Base-by-base conservation (phyloP, 441 rosid genomes). In the Erysimum cheiri region DNA sequence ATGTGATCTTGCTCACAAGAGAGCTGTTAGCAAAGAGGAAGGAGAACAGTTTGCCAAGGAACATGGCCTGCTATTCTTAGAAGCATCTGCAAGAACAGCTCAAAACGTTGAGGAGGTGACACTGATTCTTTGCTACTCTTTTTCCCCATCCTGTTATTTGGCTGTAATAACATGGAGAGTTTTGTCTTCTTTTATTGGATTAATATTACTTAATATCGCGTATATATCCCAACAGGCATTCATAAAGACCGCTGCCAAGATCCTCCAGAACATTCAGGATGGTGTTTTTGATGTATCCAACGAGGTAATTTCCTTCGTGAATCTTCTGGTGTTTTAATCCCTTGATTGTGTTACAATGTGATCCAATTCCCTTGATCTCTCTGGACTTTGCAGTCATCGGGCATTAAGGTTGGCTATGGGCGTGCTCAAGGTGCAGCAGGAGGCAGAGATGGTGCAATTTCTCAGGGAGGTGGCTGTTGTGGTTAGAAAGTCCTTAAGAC, bases 341-440 rank as follows among this genome's bases (percentile, higher is more conserved):
- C 35, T 19, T 33, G 56, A 56, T 32, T 44, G 28, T 47, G 49
- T 11, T 12, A 17, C 43, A 49, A 3, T 41, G 15, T 66, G 46
- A 59, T 39, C 24, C 4, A 33, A 2, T 48, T 11, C 39, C 13
- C 54, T 54, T 58, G 8, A 53, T 50, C 14, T 56, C 17, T 55
- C 4, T 61, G 53, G 46, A 31, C 15, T 19, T 50, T 73, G 83
- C 82, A 88, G 87, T 83, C 89, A 14, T 84, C 89, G 1, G 94
- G 94, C 12, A 88, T 88, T 74, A 88, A 88, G 85, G 73, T 88
- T 0, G 91, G 91, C 17, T 83, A 85, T 50, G 94, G 91, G 10
- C 87, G 86, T 48, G 71, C 86, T 12, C 93, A 88, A 78, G 89
- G 91, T 64, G 81, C 80, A 66, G 68, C 91, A 2, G 83, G 83